These are phyloP conservation scores for Picea mariana DNA, from an alignment of 83 land plant genomes.

Conservation along the genomic window DNA sequence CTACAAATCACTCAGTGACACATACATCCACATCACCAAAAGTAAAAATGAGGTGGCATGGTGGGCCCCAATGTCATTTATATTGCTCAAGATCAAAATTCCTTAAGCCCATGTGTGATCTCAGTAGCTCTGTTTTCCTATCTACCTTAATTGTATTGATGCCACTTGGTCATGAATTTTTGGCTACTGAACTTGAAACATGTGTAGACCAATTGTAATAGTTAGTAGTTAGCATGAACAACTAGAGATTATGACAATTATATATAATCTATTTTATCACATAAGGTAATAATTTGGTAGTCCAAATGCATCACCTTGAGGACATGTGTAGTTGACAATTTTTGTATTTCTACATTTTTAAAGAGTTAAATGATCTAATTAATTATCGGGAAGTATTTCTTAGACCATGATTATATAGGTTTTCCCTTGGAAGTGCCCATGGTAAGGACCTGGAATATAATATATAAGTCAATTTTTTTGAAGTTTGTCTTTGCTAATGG, in stretches of 20 bases:
- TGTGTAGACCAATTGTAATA: neutral
- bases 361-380: neutral
- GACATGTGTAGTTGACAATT: neutral
- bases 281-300: neutral
- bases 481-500: neutral
- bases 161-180: neutral
- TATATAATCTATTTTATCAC: neutral
- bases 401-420: neutral
- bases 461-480: neutral
- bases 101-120: too few species aligned
- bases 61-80: too few species aligned
- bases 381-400: neutral
- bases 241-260: neutral
- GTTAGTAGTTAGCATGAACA: conserved; percentile 2
- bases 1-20: too few species aligned
- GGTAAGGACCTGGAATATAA: neutral
- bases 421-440: neutral
- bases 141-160: neutral
- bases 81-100: too few species aligned
- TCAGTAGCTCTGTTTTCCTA: too few species aligned
- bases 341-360: neutral
- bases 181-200: neutral
- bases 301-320: neutral
- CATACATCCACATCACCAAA: too few species aligned
- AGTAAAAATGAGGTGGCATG: too few species aligned